Evolutionary conservation across 441 rosid species (phyloP).

Genomic region (Corymbia calophylla): DNA sequence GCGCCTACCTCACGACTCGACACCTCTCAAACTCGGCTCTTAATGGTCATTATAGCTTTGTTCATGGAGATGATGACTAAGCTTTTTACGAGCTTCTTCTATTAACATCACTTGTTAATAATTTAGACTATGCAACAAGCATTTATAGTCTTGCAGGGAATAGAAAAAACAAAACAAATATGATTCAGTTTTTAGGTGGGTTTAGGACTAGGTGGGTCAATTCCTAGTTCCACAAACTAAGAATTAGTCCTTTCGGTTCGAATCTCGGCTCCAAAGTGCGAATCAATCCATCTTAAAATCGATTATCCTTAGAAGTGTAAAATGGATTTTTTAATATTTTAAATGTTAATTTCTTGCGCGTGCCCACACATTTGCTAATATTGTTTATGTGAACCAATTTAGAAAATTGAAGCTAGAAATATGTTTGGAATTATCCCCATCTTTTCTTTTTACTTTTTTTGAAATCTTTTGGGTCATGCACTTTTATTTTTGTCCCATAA

Average conservation of each 20-base stretch:
- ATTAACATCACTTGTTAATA: neutral
- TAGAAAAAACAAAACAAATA: neutral
- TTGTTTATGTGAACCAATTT: no score
- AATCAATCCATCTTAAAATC: fast-evolving
- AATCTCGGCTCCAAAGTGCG: neutral
- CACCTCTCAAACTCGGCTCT: fast-evolving
- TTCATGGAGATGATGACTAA: neutral
- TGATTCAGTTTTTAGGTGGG: no score
- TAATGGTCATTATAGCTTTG: neutral
- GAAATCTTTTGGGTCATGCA: no score
- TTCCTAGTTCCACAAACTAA: neutral
- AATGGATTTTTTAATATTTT: no score
- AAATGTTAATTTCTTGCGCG: no score
- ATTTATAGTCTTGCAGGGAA: neutral
- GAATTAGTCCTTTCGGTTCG: neutral
- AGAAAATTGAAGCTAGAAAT: no score
- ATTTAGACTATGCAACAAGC: neutral
- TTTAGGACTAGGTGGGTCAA: neutral
- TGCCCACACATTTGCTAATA: no score
- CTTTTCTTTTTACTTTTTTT: no score
- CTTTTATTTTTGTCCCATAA: no score
- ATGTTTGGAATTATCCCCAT: no score
- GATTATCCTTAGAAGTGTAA: no score
- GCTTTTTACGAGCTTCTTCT: neutral
- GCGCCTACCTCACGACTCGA: neutral